Percentiles rank a stretch among this genome's conserved stretches.
These are phyloP conservation scores for Colletotrichum orbiculare DNA, from an alignment of 2,329 filamentous ascomycete species.

Conservation along the genomic window DNA sequence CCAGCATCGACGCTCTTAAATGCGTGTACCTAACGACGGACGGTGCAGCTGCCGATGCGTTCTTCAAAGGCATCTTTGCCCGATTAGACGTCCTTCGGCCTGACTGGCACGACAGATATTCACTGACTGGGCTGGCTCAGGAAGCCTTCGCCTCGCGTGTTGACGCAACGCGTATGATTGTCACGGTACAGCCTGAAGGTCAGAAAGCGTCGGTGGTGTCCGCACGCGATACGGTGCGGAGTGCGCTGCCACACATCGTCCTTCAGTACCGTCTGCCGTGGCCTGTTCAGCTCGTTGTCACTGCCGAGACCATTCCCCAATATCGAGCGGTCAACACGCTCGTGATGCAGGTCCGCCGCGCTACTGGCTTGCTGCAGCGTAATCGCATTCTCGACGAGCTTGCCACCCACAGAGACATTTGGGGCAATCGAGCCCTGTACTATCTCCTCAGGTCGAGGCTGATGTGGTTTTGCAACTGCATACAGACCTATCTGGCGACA, in stretches of 20 bases:
- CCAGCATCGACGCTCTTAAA: constrained; percentile 74
- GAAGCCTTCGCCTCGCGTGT: constrained; percentile 72
- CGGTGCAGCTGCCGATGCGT: constrained; percentile 72
- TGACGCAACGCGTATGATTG: constrained; percentile 71
- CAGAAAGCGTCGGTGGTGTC: constrained; percentile 55
- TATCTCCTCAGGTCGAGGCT: constrained; percentile 75
- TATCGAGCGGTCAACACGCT: constrained; percentile 82
- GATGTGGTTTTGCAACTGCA: constrained; percentile 79
- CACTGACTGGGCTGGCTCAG: constrained; percentile 81
- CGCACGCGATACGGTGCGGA: constrained; percentile 46
- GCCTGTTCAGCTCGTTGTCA: constrained; percentile 78
- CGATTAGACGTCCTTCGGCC: constrained; percentile 72
- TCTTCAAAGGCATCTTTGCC: constrained; percentile 78
- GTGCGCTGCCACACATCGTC: constrained; percentile 70
- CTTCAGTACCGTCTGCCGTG: constrained; percentile 76
- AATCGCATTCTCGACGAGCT: constrained; percentile 57
- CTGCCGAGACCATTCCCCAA: constrained; percentile 67
- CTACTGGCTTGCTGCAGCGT: constrained; percentile 73
- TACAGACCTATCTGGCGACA: constrained; percentile 81
- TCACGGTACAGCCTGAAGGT: constrained; percentile 59
- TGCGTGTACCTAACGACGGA: constrained; percentile 82
- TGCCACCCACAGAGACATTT: constrained; percentile 49
- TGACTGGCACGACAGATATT: constrained; percentile 84
- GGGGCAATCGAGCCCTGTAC: constrained; percentile 60
- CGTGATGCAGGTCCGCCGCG: constrained; percentile 80